These are phyloP conservation scores for Eucalyptus sp. DNA, from an alignment of 345 rosid species.

Conservation along the genomic window DNA sequence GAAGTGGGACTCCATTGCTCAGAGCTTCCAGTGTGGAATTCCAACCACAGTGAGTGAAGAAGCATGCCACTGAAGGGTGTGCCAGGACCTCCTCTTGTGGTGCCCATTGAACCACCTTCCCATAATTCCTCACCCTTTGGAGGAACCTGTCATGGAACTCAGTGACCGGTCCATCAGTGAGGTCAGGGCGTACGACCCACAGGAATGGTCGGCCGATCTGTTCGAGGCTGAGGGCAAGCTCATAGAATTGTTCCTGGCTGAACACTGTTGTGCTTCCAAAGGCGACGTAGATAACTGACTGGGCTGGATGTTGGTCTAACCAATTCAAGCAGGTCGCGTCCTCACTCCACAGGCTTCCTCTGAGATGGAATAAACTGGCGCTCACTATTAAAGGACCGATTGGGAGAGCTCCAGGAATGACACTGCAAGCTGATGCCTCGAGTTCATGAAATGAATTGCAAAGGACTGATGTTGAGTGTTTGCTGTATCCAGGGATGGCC, in stretches of 20 bases:
- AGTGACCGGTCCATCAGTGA: not conserved
- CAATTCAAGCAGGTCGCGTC: constrained; percentile 18
- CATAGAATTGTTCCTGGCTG: constrained; percentile 15
- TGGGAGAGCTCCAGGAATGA: constrained; percentile 5
- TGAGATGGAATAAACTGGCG: not conserved
- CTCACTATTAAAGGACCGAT: constrained; percentile 16
- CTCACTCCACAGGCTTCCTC: constrained; percentile 10
- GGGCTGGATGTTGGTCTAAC: constrained; percentile 24
- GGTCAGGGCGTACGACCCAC: constrained; percentile 15
- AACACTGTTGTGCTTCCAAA: constrained; percentile 19
- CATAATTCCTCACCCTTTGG: not conserved
- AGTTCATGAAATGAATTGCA: constrained; percentile 1
- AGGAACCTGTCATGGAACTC: not conserved
- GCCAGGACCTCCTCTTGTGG: constrained; percentile 9
- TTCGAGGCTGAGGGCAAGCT: constrained; percentile 27
- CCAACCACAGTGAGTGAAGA: constrained; percentile 20
- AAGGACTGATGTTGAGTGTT: not conserved
- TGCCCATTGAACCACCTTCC: constrained; percentile 7
- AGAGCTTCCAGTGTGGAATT: not conserved
- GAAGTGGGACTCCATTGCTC: constrained; percentile 13
- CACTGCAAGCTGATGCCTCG: not conserved
- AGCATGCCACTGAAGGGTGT: constrained; percentile 14
- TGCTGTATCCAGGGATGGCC: not conserved
- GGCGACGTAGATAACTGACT: constrained; percentile 38
- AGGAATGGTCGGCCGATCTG: constrained; percentile 8